phyloP scores from a whole-genome alignment of 345 rosid genomes.

The Gossypium rotundifolium region DNA sequence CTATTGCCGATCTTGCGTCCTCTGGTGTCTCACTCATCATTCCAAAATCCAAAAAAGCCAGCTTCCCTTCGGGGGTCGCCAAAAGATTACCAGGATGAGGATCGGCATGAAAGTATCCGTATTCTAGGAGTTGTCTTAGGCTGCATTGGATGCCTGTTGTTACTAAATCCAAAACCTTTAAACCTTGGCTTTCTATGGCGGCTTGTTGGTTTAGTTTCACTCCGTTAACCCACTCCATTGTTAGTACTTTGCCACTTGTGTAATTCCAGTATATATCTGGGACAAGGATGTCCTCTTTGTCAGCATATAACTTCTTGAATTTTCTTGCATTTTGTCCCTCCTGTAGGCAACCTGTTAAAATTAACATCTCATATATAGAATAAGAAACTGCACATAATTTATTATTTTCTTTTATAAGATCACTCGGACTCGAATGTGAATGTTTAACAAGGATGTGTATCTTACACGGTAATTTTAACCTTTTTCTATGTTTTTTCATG shows the following conservation, averaged over 20 bases:
- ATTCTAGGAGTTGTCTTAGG: conserved; percentile 87
- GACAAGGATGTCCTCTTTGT: conserved; percentile 82
- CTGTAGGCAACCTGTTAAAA: conserved; percentile 63
- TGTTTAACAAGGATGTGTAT: no score
- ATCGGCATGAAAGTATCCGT: conserved; percentile 94
- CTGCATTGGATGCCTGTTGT: conserved; percentile 95
- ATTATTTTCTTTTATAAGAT: no score
- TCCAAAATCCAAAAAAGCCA: conserved; percentile 96
- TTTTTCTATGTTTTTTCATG: no score
- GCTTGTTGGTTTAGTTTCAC: conserved; percentile 82
- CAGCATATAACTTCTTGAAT: conserved; percentile 88
- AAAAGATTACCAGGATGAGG: conserved; percentile 99
- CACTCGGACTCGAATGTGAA: no score
- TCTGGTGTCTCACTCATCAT: conserved; percentile 99
- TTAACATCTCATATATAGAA: conserved; percentile 36
- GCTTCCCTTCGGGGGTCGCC: conserved; percentile 97
- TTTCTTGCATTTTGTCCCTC: conserved; percentile 96
- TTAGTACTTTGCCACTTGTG: conserved; percentile 81
- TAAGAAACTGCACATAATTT: neutral
- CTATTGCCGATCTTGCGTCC: conserved; percentile 90
- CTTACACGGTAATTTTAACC: no score
- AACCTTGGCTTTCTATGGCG: conserved; percentile 87
- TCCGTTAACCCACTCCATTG: conserved; percentile 98
- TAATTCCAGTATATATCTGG: conserved; percentile 98
- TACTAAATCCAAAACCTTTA: conserved; percentile 93